Base-by-base conservation (phyloP, 2,329 filamentous ascomycete genomes). In the Penicillium sp. region DNA sequence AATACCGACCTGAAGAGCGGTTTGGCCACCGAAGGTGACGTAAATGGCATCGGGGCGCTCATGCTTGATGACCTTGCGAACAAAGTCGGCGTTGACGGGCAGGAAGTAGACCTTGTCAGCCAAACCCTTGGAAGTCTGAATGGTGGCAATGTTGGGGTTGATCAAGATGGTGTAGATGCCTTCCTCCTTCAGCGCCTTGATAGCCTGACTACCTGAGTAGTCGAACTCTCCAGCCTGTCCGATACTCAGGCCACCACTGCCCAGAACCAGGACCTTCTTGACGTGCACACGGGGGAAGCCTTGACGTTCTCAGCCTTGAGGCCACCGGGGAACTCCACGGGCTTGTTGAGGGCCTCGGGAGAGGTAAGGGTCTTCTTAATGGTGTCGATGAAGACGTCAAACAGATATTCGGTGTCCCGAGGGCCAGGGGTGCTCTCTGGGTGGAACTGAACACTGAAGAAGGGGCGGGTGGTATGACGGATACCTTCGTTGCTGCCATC, bases 381-480 rank as follows among this genome's bases (percentile, higher is more conserved):
- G 16, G 89, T 86, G 71, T 85, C 75, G 65, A 98, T 87, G 75
- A 98, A 98, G 54, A 97, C 89, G 69, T 98, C 90, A 56, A 98
- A 98, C 22, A 98, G 78, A 66, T 87, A 96, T 69, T 98, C 93
- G 23, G 93, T 98, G 67, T 98, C 93, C 28, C 89, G 82, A 42
- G 93, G 93, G 47, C 93, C 93, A 2, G 93, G 93, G 1, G 89
- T 94, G 75, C 90, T 95, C 72, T 98, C 93, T 0, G 93, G 93
- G 66, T 98, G 93, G 74, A 98, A 98, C 68, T 98, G 93, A n/a
- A 97, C 93, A 76, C 89, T 96, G 78, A 98, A 98, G 74, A 91
- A 94, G 42, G 93, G 93, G 63, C 84, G 86, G 68, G 76, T 80
- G 40, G 80, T 74, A 69, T 97, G 89, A 70, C 90, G 85, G 65